These are phyloP conservation scores for Tritrichomonas musculus DNA, from an alignment of 208 protist genomes.

Conservation along the genomic window DNA sequence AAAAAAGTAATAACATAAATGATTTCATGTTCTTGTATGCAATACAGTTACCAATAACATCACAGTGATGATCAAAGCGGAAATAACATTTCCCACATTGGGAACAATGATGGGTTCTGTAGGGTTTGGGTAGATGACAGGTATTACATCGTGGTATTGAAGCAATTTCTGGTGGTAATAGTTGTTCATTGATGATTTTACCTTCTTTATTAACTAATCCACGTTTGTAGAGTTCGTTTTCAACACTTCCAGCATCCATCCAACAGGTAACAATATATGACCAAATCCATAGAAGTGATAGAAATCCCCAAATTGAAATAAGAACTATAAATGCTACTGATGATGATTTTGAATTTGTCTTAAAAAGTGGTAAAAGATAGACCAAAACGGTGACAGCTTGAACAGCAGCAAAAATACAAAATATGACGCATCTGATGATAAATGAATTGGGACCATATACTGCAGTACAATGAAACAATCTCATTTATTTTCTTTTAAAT, in stretches of 20 bases:
- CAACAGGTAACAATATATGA: neutral
- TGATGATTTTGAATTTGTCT: too few species aligned
- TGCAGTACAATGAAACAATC: too few species aligned
- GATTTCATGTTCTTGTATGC: neutral
- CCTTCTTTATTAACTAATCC: too few species aligned
- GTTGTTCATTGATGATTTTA: too few species aligned
- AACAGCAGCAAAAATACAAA: too few species aligned
- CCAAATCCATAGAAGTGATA: neutral
- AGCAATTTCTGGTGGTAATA: too few species aligned
- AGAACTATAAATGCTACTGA: too few species aligned
- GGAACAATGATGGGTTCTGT: slow-evolving; percentile 30
- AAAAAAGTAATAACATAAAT: neutral
- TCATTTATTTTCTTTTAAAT: too few species aligned
- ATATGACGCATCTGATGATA: too few species aligned
- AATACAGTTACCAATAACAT: neutral
- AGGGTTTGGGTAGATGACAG: neutral
- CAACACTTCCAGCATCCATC: neutral
- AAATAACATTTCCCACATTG: neutral
- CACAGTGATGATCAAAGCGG: neutral
- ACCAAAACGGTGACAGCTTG: too few species aligned
- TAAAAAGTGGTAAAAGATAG: too few species aligned
- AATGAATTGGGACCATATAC: too few species aligned
- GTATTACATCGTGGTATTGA: neutral
- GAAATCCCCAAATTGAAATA: neutral
- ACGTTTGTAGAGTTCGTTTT: neutral